Evolutionary conservation across 169 alveolate genomes (phyloP).

Genomic region (Cryptosporidium ubiquitum): DNA sequence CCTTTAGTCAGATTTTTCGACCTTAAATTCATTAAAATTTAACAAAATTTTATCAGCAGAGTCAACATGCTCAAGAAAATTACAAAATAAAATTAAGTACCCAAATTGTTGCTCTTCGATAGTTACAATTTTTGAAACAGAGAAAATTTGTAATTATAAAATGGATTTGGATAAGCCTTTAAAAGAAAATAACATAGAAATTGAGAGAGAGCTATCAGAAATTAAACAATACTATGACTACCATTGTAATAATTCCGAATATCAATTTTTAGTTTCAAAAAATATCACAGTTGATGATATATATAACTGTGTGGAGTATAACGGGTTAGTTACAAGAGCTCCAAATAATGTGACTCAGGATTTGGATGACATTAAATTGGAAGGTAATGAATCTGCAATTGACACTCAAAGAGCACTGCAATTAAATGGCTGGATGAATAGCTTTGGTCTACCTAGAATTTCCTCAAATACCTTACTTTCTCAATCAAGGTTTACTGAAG

Average conservation of each 20-base stretch:
- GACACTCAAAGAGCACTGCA: slow-evolving; percentile 24
- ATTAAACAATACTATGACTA: slow-evolving; percentile 2
- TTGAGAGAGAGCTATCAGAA: slow-evolving; percentile 1
- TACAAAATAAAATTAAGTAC: background rate
- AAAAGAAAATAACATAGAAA: background rate
- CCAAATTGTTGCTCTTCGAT: slow-evolving; percentile 40
- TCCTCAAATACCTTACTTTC: slow-evolving; percentile 10
- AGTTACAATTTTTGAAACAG: slow-evolving; percentile 20
- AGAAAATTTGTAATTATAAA: slow-evolving; percentile 13
- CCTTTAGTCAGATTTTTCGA: background rate
- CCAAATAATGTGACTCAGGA: background rate
- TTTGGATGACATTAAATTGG: background rate
- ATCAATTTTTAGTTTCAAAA: background rate
- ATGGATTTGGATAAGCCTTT: background rate
- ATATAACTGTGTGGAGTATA: slow-evolving; percentile 21
- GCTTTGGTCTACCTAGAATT: slow-evolving; percentile 4
- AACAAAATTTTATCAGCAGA: slow-evolving; percentile 14
- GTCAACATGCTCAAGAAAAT: slow-evolving; percentile 15
- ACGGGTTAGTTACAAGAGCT: background rate
- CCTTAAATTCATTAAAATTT: background rate
- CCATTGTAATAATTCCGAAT: slow-evolving; percentile 12
- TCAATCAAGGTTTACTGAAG: slow-evolving; percentile 39
- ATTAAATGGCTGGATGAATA: slow-evolving; percentile 38
- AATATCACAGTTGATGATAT: slow-evolving; percentile 36
- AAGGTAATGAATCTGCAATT: background rate